Evolutionary conservation across 176 grass and related monocot genomes (phyloP).

Genomic region (Rhynchospora tenuis): DNA sequence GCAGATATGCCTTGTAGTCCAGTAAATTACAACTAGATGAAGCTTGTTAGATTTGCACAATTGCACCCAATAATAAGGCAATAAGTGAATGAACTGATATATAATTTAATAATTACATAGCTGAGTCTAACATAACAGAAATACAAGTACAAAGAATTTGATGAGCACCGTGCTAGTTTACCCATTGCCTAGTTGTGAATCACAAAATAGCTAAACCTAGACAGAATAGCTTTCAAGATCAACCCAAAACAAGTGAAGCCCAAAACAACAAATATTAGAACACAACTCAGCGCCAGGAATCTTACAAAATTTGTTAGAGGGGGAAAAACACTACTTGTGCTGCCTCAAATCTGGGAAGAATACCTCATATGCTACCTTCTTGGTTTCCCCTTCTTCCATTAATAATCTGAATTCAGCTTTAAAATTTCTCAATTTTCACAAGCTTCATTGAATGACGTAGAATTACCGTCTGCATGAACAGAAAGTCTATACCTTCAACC

Average conservation of each 20-base stretch:
- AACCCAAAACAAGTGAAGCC: not conserved
- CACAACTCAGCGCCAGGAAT: not conserved
- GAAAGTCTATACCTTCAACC: constrained; percentile 39
- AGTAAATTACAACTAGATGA: not conserved
- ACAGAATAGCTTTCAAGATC: not conserved
- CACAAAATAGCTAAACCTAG: not conserved
- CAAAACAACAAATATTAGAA: not conserved
- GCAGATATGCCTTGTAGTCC: not conserved
- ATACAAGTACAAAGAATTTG: not conserved
- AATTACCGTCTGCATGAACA: constrained; percentile 5
- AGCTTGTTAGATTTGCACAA: not conserved
- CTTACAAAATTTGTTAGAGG: not conserved
- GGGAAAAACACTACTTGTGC: not conserved
- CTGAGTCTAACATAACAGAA: not conserved
- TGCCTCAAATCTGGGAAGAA: not conserved
- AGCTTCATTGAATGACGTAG: not conserved
- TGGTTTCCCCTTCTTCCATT: not conserved
- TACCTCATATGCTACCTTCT: not conserved
- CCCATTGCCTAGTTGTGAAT: not conserved
- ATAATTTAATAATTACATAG: not conserved
- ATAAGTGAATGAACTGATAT: not conserved
- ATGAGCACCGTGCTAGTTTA: not conserved
- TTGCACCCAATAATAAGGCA: not conserved
- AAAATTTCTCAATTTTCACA: not conserved
- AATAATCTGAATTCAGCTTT: not conserved